phyloP scores from a whole-genome alignment of 1,284 basidiomycete genomes.

The Puccinia triticina region DNA sequence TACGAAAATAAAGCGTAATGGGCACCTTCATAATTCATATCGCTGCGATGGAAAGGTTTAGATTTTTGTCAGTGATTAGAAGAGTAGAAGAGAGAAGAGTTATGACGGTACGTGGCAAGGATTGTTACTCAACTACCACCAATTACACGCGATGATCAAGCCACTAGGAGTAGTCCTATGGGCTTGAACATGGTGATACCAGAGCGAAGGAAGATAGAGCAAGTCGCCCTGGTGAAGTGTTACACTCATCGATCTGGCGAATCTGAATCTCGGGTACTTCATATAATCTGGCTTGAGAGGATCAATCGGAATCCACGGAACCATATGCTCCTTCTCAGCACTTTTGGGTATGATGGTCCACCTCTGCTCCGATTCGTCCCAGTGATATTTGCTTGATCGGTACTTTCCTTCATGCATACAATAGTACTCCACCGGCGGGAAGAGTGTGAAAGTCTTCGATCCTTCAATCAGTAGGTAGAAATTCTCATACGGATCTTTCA shows the following conservation, averaged over 20 bases:
- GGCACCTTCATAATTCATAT: constrained; percentile 38
- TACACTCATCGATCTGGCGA: constrained; percentile 70
- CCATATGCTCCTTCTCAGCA: constrained; percentile 57
- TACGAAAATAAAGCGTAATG: constrained; percentile 24
- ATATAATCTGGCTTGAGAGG: constrained; percentile 52
- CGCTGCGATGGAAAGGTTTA: not conserved
- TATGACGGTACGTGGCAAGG: not conserved
- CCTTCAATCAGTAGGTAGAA: constrained; percentile 83
- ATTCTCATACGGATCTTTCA: constrained; percentile 83
- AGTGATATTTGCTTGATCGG: constrained; percentile 34
- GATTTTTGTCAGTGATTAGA: not conserved
- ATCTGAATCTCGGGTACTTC: constrained; percentile 59
- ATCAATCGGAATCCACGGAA: constrained; percentile 57
- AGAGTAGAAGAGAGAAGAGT: not conserved
- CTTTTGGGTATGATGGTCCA: constrained; percentile 49
- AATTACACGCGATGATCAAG: constrained; percentile 48
- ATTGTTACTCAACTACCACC: constrained; percentile 48
- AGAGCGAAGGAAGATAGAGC: constrained; percentile 82
- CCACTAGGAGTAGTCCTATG: not conserved
- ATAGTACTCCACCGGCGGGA: constrained; percentile 84
- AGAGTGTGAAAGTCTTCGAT: constrained; percentile 77
- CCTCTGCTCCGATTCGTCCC: constrained; percentile 51
- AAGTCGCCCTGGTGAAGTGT: constrained; percentile 73
- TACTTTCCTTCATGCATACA: constrained; percentile 67
- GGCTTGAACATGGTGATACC: constrained; percentile 85